phyloP scores from a whole-genome alignment of 139 green algal species.

The Chlorella sorokiniana region DNA sequence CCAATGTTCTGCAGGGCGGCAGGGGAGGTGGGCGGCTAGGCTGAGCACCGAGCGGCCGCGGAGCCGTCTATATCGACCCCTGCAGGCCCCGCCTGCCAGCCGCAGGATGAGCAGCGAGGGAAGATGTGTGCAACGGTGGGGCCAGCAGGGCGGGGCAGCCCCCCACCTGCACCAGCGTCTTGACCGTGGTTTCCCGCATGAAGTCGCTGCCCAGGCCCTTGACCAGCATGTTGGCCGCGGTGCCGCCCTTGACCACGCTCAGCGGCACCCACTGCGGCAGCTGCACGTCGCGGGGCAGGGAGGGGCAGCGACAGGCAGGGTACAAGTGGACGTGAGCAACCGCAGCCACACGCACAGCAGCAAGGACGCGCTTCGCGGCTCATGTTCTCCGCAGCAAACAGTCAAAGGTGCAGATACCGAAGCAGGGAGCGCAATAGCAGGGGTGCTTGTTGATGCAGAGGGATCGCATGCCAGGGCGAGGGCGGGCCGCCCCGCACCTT shows the following conservation, averaged over 20 bases:
- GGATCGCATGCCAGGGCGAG: too few relatives aligned
- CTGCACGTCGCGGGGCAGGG: background rate
- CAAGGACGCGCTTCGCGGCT: too few relatives aligned
- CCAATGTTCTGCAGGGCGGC: conserved; percentile 56
- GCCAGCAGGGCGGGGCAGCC: background rate
- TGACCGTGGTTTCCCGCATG: conserved; percentile 18
- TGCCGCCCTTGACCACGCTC: conserved; percentile 70
- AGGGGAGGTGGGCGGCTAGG: background rate
- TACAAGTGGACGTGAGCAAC: background rate
- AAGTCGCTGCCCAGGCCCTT: conserved; percentile 58
- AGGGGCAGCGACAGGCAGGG: background rate
- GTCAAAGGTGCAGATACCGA: too few relatives aligned
- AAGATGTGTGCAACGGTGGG: too few relatives aligned
- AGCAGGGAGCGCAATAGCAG: too few relatives aligned
- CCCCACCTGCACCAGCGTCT: conserved; percentile 24
- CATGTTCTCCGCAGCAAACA: too few relatives aligned
- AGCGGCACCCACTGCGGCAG: conserved; percentile 64
- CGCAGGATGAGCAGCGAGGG: conserved; percentile 10
- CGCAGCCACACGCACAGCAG: too few relatives aligned
- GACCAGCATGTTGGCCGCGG: conserved; percentile 64
- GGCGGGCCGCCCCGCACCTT: conserved; percentile 43
- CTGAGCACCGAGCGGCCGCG: conserved; percentile 60
- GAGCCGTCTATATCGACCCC: too few relatives aligned
- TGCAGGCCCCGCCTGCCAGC: too few relatives aligned
- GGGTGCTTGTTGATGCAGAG: too few relatives aligned